phyloP scores from a whole-genome alignment of 2,329 filamentous ascomycete species.

The Penicillium paneum region DNA sequence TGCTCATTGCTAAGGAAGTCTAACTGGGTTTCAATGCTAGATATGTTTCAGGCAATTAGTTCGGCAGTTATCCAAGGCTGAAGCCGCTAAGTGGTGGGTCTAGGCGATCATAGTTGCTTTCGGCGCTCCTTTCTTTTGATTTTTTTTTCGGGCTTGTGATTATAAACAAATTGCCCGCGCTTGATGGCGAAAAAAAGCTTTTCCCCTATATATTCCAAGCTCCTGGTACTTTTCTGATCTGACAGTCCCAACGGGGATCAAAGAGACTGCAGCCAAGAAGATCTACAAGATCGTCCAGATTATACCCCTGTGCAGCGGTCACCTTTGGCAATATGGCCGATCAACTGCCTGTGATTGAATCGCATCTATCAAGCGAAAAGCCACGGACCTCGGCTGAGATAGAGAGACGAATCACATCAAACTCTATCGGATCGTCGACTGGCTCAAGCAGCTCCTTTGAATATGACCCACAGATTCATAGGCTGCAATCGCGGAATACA shows the following conservation, averaged over 20 bases:
- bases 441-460: constrained; percentile 28
- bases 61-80: constrained; percentile 1
- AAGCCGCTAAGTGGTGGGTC: constrained; percentile 9
- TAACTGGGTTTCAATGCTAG: neutral
- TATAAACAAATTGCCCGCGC: neutral
- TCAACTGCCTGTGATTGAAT: neutral
- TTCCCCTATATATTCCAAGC: neutral
- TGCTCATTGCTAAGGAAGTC: neutral
- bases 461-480: constrained; percentile 26
- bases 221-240: neutral
- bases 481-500: constrained; percentile 31
- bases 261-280: constrained; percentile 2
- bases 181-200: neutral
- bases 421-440: constrained; percentile 16
- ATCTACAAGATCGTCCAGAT: constrained; percentile 1
- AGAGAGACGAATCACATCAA: constrained; percentile 13
- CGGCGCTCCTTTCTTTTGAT: neutral
- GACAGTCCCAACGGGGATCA: neutral
- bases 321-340: constrained; percentile 3
- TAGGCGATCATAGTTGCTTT: constrained; percentile 5
- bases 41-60: neutral
- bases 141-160: neutral
- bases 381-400: constrained; percentile 8
- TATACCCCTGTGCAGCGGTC: constrained; percentile 1
- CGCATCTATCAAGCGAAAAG: neutral